These are phyloP conservation scores for Pterocarpus macrocarpus DNA, from an alignment of 306 rosid genomes.

Conservation along the genomic window DNA sequence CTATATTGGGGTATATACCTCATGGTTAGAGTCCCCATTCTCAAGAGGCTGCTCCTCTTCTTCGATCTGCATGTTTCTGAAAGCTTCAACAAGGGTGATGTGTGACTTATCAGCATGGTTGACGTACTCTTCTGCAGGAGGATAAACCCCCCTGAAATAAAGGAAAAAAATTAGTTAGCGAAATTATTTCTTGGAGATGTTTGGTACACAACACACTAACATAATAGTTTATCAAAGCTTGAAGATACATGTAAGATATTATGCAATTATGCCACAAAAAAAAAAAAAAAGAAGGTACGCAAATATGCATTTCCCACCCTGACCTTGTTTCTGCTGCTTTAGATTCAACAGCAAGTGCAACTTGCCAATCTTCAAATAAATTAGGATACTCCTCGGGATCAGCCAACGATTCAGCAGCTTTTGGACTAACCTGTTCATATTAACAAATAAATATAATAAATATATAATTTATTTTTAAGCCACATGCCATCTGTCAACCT, in stretches of 20 bases:
- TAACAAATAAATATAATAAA: constrained; percentile 32
- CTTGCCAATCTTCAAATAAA: constrained; percentile 96
- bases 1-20: constrained; percentile 57
- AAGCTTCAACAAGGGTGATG: constrained; percentile 88
- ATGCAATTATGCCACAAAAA: too few relatives aligned
- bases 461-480: constrained; percentile 5
- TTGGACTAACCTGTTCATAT: constrained; percentile 78
- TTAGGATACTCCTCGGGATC: constrained; percentile 98
- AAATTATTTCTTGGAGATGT: constrained; percentile 30
- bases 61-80: constrained; percentile 76
- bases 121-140: constrained; percentile 75
- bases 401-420: constrained; percentile 98
- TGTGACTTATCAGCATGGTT: constrained; percentile 71
- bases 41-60: constrained; percentile 80
- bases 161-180: constrained; percentile 30
- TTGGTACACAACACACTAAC: neutral
- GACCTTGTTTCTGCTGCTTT: constrained; percentile 78
- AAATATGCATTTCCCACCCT: constrained; percentile 33
- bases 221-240: neutral
- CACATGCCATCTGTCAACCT: constrained; percentile 16
- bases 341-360: constrained; percentile 94
- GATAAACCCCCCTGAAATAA: constrained; percentile 72
- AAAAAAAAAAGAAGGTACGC: neutral
- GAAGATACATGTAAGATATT: neutral
- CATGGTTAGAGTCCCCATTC: constrained; percentile 82